Evolutionary conservation across 2,329 filamentous ascomycete genomes (phyloP).

Genomic region (Huntiella omanensis): DNA sequence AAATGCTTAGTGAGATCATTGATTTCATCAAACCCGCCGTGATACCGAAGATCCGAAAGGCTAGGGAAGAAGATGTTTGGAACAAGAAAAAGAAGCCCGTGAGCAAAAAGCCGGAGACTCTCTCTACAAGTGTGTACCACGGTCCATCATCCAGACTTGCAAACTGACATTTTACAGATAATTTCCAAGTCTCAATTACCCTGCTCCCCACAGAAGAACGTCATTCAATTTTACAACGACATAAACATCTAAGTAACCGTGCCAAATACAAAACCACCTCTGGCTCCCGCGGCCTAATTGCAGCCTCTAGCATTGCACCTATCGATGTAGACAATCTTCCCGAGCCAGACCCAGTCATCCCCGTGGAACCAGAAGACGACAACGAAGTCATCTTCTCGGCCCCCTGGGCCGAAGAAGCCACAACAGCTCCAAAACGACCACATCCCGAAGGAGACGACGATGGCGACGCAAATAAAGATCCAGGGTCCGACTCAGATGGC

Average conservation of each 20-base stretch:
- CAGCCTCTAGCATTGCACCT: conserved; percentile 5
- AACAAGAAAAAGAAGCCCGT: conserved; percentile 50
- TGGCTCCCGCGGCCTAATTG: conserved; percentile 5
- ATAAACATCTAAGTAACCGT: conserved; percentile 45
- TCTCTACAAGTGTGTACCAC: conserved; percentile 46
- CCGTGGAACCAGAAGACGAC: conserved; percentile 18
- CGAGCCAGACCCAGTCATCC: background rate
- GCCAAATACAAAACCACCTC: conserved; percentile 17
- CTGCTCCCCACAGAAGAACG: conserved; percentile 69
- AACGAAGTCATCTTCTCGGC: conserved; percentile 15
- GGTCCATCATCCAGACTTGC: background rate
- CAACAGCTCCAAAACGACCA: conserved; percentile 12
- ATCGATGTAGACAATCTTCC: conserved; percentile 2
- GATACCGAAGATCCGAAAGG: conserved; percentile 77
- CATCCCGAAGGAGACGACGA: background rate
- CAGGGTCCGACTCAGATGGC: background rate
- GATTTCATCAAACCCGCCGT: conserved; percentile 70
- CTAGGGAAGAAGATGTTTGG: conserved; percentile 41
- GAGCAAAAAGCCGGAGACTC: conserved; percentile 58
- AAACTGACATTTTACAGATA: conserved; percentile 36
- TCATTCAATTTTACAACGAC: conserved; percentile 71
- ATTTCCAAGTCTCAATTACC: conserved; percentile 91
- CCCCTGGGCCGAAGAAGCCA: conserved; percentile 18
- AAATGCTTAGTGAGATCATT: conserved; percentile 66
- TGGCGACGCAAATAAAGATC: background rate